These are phyloP conservation scores for Brassica incana DNA, from an alignment of 345 rosid species.

Conservation along the genomic window DNA sequence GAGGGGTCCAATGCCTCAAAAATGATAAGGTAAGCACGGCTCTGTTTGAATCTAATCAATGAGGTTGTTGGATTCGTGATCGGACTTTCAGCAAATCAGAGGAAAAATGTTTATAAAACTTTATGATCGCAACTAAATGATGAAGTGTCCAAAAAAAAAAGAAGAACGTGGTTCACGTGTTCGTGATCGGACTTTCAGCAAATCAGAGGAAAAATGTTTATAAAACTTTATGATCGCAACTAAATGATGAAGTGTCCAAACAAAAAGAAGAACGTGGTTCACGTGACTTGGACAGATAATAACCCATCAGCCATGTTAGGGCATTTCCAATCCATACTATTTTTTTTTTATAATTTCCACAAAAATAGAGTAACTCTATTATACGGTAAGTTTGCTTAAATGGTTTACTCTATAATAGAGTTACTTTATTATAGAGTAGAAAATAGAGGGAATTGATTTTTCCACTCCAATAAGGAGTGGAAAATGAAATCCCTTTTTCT, in stretches of 20 bases:
- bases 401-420: too few species aligned
- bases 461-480: too few species aligned
- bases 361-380: too few species aligned
- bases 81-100: neutral
- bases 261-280: neutral
- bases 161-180: neutral
- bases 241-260: neutral
- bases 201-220: neutral
- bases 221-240: neutral
- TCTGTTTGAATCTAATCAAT: neutral
- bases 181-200: neutral
- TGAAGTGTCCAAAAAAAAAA: neutral
- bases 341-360: too few species aligned
- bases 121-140: neutral
- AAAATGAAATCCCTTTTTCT: too few species aligned
- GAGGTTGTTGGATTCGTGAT: neutral
- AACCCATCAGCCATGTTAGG: too few species aligned
- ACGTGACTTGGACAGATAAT: neutral
- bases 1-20: too few species aligned
- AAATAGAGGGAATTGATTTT: too few species aligned
- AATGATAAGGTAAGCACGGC: too few species aligned
- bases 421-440: too few species aligned
- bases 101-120: neutral
- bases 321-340: too few species aligned
- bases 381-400: too few species aligned